Base-by-base conservation (phyloP, 768 basidiomycete genomes). In the Lentinula raphanica region DNA sequence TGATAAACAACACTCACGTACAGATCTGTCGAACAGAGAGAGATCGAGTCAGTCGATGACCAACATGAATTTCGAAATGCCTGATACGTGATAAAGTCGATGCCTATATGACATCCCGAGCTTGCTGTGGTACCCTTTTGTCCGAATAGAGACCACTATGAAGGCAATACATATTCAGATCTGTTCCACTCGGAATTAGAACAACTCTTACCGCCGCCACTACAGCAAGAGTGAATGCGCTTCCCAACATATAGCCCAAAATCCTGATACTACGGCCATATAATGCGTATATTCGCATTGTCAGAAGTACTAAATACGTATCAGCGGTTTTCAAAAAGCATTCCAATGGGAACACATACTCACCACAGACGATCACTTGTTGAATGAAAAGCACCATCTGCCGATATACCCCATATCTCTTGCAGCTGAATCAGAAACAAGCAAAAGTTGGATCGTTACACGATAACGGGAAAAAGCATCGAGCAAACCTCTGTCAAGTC, bases 201-300 rank as follows among this genome's bases (percentile, higher is more conserved):
- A 31, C 13, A n/a, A 36, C 21, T 70, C 78, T 50, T 61, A 83
- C 82, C 38, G 62, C 69, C 45, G 72, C 59, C 4, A 78, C 54
- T 1, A 60, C 66, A 1, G 63, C 57, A 31, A 83, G 59, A 1
- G 71, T 53, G 0, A 64, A 53, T 2, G 67, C 75, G 28, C 69
- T 67, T 5, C 65, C 64, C 1, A 78, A 17, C 65, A 82, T 64
- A 29, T 65, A 69, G 5, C 62, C 57, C n/a, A 78, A 59, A 35
- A 82, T 64, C 19, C 71, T 69, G 44, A 69, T 60, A 19, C 74
- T 76, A 35, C 76, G 65, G 11, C 71, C 68, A 57, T 81, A 84
- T 13, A 85, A 65, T 4, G 83, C 82, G 58, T 76, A 78, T 51
- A 78, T 78, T 39, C 83, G 77, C 40, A 80, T 65, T 12, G 74